Evolutionary conservation across 768 basidiomycete species (phyloP).

Genomic region (Royoungia palumana): DNA sequence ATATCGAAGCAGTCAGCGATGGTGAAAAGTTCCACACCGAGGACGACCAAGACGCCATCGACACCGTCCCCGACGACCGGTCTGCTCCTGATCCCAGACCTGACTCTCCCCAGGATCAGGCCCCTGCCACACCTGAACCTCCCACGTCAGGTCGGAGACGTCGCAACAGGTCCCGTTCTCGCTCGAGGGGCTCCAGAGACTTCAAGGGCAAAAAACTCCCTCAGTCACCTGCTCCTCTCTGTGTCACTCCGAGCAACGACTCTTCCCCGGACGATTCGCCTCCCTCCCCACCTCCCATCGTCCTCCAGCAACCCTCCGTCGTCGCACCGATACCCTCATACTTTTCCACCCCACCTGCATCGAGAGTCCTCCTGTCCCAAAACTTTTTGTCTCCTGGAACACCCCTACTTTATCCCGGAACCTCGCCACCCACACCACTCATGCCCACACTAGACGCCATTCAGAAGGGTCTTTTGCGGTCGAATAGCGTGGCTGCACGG

Average conservation of each 20-base stretch:
- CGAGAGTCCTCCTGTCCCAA: conserved; percentile 40
- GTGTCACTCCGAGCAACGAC: conserved; percentile 51
- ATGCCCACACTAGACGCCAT: conserved; percentile 77
- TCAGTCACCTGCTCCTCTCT: conserved; percentile 44
- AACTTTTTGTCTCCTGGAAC: conserved; percentile 53
- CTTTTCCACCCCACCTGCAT: conserved; percentile 41
- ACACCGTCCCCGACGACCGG: conserved; percentile 4
- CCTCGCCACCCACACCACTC: conserved; percentile 58
- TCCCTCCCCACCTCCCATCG: conserved; percentile 27
- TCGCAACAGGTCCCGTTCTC: conserved; percentile 66
- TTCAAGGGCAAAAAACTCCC: conserved; percentile 59
- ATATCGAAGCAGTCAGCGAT: conserved; percentile 77
- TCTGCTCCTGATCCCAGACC: conserved; percentile 23
- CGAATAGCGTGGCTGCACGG: conserved; percentile 84
- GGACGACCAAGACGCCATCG: conserved; percentile 27
- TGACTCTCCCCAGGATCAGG: conserved; percentile 28
- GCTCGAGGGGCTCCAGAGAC: conserved; percentile 64
- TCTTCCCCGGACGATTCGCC: conserved; percentile 65
- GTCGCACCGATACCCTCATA: conserved; percentile 58
- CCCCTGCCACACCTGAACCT: conserved; percentile 40
- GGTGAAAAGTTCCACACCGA: conserved; percentile 58
- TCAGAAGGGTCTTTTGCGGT: conserved; percentile 76
- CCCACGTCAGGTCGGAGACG: conserved; percentile 51
- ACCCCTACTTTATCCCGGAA: conserved; percentile 59
- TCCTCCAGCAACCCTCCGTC: conserved; percentile 29